A percentile compares a stretch with the other conserved stretches of the same genome.
These are phyloP conservation scores for Excoecaria cochinchinensis DNA, from an alignment of 345 rosid species.

Conservation along the genomic window DNA sequence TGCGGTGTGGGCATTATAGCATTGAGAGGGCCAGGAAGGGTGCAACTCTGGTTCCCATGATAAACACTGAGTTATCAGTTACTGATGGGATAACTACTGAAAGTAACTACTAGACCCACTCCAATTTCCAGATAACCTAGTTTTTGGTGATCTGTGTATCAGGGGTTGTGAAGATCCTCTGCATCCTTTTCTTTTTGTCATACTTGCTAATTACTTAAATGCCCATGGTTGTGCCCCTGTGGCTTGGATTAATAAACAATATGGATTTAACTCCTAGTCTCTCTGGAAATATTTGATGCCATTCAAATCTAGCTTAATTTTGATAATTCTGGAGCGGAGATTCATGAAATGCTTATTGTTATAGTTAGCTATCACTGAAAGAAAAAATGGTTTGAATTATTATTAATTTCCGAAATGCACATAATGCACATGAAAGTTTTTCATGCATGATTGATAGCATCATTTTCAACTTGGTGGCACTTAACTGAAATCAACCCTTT, in stretches of 20 bases:
- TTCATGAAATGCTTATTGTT: background rate
- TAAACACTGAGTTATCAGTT: background rate
- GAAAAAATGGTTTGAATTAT: background rate
- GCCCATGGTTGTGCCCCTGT: background rate
- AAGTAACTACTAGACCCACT: background rate
- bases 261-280: background rate
- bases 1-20: background rate
- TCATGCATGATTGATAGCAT: background rate
- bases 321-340: background rate
- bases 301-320: background rate
- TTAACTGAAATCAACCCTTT: background rate
- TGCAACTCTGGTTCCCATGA: background rate
- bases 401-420: background rate
- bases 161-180: background rate
- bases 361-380: background rate
- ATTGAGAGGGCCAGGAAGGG: background rate
- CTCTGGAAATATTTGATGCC: background rate
- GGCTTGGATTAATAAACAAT: background rate
- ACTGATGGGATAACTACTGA: background rate
- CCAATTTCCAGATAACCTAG: background rate
- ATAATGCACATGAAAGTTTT: background rate
- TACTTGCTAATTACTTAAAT: background rate
- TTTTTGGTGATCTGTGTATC: background rate
- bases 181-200: background rate
- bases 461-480: slow-evolving; percentile 5